A percentile compares a stretch with the other conserved stretches of the same genome.
Conservation (phyloP, 345 rosid species). For the Eucalyptus lansdowneana region DNA sequence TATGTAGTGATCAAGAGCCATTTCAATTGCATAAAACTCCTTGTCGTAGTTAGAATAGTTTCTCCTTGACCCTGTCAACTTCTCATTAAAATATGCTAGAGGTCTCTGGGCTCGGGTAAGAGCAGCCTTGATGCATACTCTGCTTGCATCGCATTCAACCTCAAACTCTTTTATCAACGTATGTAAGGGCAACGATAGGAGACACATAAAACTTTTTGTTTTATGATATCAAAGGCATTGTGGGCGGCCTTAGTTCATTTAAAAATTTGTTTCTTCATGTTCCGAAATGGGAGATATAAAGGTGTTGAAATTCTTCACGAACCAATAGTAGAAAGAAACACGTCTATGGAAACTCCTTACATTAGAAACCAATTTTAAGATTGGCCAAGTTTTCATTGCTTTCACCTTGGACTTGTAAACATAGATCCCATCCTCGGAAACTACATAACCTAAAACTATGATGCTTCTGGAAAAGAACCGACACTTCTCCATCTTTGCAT, state of each 20-base stretch:
- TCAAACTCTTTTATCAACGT: neutral
- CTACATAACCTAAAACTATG: neutral
- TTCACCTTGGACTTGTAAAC: neutral
- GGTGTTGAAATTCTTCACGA: neutral
- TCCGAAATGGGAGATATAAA: neutral
- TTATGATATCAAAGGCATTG: neutral
- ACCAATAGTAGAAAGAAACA: neutral
- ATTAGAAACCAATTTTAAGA: too few relatives aligned
- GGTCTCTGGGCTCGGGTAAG: neutral
- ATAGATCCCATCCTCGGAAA: neutral
- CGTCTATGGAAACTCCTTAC: neutral
- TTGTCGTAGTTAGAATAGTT: neutral
- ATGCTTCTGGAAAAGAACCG: neutral
- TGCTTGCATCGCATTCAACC: neutral
- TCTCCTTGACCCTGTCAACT: neutral
- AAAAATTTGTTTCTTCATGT: neutral
- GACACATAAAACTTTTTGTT: neutral
- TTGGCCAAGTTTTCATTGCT: neutral
- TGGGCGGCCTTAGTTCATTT: neutral
- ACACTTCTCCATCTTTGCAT: neutral
- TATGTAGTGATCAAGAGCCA: neutral
- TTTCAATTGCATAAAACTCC: neutral
- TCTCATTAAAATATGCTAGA: neutral
- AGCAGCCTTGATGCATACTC: neutral
- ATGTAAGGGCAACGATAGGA: neutral